Percentiles rank a stretch among this genome's conserved stretches.
Conservation (phyloP, 1,284 basidiomycete species). For the Microbotryum saponariae region DNA sequence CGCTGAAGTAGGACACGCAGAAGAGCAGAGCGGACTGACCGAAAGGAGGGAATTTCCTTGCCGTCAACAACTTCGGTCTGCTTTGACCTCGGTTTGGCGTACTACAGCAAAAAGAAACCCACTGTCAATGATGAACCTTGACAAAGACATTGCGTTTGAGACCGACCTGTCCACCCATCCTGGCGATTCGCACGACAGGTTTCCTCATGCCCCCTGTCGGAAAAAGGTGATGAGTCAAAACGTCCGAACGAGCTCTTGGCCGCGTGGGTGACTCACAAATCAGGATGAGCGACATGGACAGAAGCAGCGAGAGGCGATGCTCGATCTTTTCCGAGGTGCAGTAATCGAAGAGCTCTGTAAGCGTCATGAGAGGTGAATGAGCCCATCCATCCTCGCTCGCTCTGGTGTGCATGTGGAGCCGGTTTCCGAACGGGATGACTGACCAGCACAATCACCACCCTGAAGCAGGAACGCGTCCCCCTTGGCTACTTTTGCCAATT, state of each 20-base stretch:
- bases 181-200: constrained; percentile 83
- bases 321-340: constrained; percentile 75
- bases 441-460: constrained; percentile 86
- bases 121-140: constrained; percentile 30
- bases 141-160: constrained; percentile 21
- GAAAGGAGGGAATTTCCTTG: constrained; percentile 56
- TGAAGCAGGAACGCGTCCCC: constrained; percentile 90
- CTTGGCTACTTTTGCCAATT: constrained; percentile 70
- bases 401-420: neutral
- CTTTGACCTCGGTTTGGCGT: constrained; percentile 90
- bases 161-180: constrained; percentile 64
- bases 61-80: constrained; percentile 58
- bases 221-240: neutral
- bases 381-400: no score
- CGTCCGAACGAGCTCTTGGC: constrained; percentile 83
- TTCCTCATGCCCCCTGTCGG: constrained; percentile 27
- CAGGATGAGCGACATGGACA: constrained; percentile 83
- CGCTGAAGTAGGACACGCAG: neutral
- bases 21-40: constrained; percentile 46
- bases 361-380: no score
- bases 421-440: neutral
- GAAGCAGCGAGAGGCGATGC: constrained; percentile 83
- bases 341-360: constrained; percentile 42
- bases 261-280: constrained; percentile 34
- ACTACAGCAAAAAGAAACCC: constrained; percentile 51